Evolutionary conservation across 2,329 filamentous ascomycete genomes (phyloP).

Genomic region (Neoscytalidium dimidiatum): DNA sequence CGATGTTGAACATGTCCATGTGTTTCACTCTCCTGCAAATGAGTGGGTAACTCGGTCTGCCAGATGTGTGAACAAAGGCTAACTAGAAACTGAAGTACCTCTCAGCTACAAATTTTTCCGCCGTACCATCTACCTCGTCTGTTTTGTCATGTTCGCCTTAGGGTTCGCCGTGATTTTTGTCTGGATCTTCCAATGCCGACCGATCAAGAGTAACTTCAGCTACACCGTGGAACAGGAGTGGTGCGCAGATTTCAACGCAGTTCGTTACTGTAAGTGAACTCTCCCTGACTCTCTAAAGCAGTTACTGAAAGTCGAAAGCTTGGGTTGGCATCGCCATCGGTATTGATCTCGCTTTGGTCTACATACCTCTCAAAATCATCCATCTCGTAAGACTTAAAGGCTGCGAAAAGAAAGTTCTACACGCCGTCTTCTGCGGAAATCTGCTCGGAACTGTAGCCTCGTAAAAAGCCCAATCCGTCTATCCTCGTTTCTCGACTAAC

Average conservation of each 20-base stretch:
- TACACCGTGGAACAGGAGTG: not conserved
- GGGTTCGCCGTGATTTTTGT: not conserved
- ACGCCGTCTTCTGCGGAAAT: not conserved
- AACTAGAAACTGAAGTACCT: not conserved
- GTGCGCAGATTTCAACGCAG: not conserved
- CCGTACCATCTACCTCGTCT: not conserved
- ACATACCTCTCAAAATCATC: slow-evolving; percentile 6
- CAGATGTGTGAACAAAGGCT: not conserved
- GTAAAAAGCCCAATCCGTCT: not conserved
- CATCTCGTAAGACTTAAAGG: not conserved
- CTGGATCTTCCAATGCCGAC: slow-evolving; percentile 13
- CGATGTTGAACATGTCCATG: slow-evolving; percentile 15
- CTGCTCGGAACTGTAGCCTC: not conserved
- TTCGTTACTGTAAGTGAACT: slow-evolving; percentile 1
- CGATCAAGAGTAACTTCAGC: slow-evolving; percentile 5
- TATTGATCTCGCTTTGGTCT: not conserved
- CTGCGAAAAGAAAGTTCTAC: not conserved
- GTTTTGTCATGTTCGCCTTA: not conserved
- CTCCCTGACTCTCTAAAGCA: not conserved
- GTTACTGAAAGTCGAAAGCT: not conserved
- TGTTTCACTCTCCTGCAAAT: slow-evolving; percentile 5
- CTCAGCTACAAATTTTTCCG: not conserved
- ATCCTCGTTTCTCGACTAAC: not conserved
- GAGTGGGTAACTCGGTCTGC: not conserved
- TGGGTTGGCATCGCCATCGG: slow-evolving; percentile 9